Evolutionary conservation across 108 stramenopile species (phyloP), one percentile per base, ranked within the genome.

Genomic region (Mayamaea pseudoterrestris): DNA sequence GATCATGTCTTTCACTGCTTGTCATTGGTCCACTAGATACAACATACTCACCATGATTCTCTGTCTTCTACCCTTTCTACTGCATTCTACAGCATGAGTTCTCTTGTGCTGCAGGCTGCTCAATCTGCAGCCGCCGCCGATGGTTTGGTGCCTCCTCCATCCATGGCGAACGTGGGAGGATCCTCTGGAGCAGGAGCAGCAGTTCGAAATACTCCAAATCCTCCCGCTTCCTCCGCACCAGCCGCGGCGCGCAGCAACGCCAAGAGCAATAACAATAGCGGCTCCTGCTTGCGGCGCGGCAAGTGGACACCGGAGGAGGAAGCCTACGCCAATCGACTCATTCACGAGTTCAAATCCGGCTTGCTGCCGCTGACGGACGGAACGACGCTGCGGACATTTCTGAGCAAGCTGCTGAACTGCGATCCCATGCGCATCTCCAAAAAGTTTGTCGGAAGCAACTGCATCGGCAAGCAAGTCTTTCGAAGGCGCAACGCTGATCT

Each of bases 381-480:
- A 8, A 93, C 93, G 3, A 99, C 95, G 0, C 69, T 98, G 34
- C 90, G 96, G 13, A 88, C 90, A 3, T 96, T 93, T 60, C 68
- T 99, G 16, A 78, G 86, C 40, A 91, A 93, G 58, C 66, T 95
- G 40, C 68, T 99, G 12, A 82, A 95, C 58, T 99, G 98, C 50
- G 95, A 95, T 55, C 96, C 98, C 18, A 99, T 99, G 98, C 69
- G 98, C 13, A 99, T 99, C 28, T 94, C 96, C 7, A 99, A 99
- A 57, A 99, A 99, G 60, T 99, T 95, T 58, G 93, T 94, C 23
- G 96, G 96, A 9, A 61, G 61, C 40, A 95, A 97, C 36, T 95
- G 94, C 55, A 95, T 97, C 51, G 92, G 96, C 35, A 97, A 97
- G 44, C 92, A 92, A 66, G 90, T 96, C 7, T 96, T 93, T 48